These are phyloP conservation scores for Colletotrichum sp. DNA, from an alignment of 2,329 filamentous ascomycete species.

Conservation along the genomic window DNA sequence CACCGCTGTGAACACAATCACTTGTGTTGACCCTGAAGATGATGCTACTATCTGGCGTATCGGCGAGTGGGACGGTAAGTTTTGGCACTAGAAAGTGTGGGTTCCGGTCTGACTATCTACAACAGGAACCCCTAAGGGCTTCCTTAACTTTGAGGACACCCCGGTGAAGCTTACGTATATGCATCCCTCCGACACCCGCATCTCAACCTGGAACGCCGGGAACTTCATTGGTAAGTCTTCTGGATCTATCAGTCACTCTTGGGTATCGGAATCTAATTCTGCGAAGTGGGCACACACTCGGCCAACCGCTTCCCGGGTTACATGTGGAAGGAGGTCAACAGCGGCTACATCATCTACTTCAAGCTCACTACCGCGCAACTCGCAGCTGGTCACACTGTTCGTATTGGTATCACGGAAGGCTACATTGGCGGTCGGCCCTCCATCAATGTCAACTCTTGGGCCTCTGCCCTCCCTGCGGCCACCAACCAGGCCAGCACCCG, in stretches of 20 bases:
- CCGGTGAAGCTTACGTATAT: constrained; percentile 46
- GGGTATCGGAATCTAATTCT: not conserved
- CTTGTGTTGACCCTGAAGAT: constrained; percentile 34
- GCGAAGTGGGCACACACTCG: constrained; percentile 33
- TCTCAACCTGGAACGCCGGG: constrained; percentile 32
- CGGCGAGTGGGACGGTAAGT: constrained; percentile 32
- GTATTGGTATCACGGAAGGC: constrained; percentile 35
- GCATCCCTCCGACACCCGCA: constrained; percentile 39
- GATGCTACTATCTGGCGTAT: constrained; percentile 38
- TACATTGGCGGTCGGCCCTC: constrained; percentile 34
- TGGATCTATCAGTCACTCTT: not conserved
- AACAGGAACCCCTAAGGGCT: constrained; percentile 34
- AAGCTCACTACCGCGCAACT: constrained; percentile 32
- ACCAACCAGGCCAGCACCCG: constrained; percentile 33
- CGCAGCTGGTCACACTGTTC: constrained; percentile 27
- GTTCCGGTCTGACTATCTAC: not conserved
- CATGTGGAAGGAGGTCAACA: constrained; percentile 47
- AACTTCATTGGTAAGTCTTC: constrained; percentile 31
- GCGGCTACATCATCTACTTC: constrained; percentile 45
- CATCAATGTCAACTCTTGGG: constrained; percentile 34
- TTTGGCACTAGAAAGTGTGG: not conserved
- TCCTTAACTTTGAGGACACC: constrained; percentile 38
- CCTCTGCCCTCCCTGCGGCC: constrained; percentile 27
- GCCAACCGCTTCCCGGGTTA: constrained; percentile 42
- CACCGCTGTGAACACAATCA: constrained; percentile 32